These are phyloP conservation scores for Colletotrichum neosansevieriae DNA, from an alignment of 2,329 filamentous ascomycete genomes.

Conservation along the genomic window DNA sequence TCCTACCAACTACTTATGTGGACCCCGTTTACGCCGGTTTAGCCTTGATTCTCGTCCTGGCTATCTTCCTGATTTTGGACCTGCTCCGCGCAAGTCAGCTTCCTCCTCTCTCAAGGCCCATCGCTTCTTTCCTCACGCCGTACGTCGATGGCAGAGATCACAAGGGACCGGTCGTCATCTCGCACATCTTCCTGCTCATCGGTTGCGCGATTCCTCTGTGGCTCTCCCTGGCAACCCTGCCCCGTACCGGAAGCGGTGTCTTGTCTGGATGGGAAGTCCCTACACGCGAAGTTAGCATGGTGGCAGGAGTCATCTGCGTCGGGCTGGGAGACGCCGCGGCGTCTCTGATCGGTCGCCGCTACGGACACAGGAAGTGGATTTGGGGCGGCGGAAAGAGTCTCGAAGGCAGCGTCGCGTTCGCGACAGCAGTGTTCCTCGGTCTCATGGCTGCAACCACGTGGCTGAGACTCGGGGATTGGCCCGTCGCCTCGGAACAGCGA, in stretches of 20 bases:
- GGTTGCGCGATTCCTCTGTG: constrained; percentile 96
- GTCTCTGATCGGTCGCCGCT: constrained; percentile 87
- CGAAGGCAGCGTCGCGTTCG: constrained; percentile 88
- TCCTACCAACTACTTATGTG: constrained; percentile 86
- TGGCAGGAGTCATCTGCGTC: constrained; percentile 92
- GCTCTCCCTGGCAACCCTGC: constrained; percentile 81
- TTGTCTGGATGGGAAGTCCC: constrained; percentile 82
- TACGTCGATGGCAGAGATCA: constrained; percentile 96
- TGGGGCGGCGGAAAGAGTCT: constrained; percentile 98
- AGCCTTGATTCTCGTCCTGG: constrained; percentile 82
- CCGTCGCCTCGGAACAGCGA: constrained; percentile 69
- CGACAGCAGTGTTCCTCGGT: constrained; percentile 80
- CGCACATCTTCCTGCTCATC: constrained; percentile 94
- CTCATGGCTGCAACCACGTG: constrained; percentile 78
- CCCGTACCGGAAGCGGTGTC: constrained; percentile 65
- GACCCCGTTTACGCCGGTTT: constrained; percentile 88
- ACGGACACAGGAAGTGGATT: constrained; percentile 89
- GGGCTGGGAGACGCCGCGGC: constrained; percentile 96
- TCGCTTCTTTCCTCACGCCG: constrained; percentile 88
- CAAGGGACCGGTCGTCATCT: constrained; percentile 92
- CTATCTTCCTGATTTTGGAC: constrained; percentile 89
- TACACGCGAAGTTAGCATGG: constrained; percentile 85
- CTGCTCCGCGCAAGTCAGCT: constrained; percentile 91
- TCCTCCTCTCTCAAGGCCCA: constrained; percentile 86
- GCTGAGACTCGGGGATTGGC: constrained; percentile 83